phyloP scores from a whole-genome alignment of 176 grass and related monocot species.

The Hyparrhenia diplandra region DNA sequence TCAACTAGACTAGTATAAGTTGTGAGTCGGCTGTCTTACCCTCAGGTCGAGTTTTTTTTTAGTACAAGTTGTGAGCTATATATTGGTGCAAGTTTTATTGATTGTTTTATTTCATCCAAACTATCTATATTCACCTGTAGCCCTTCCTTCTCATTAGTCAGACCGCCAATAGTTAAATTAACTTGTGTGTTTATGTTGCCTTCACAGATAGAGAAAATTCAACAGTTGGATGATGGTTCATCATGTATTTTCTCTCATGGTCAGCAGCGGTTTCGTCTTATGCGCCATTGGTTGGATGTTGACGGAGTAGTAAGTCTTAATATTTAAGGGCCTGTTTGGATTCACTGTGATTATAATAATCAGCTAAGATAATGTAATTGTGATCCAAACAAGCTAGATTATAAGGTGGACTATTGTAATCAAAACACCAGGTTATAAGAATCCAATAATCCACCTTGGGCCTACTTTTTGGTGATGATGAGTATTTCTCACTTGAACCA shows the following conservation, averaged over 20 bases:
- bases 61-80: not conserved
- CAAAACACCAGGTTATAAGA: not conserved
- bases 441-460: too few relatives aligned
- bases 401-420: not conserved
- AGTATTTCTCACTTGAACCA: too few relatives aligned
- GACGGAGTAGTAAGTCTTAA: constrained; percentile 68
- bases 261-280: constrained; percentile 76
- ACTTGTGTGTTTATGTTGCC: constrained; percentile 24
- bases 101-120: not conserved
- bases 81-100: not conserved
- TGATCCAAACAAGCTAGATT: too few relatives aligned
- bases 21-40: too few relatives aligned
- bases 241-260: constrained; percentile 66
- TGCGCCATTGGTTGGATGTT: constrained; percentile 59
- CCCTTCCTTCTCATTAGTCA: constrained; percentile 10
- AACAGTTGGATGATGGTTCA: constrained; percentile 61
- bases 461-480: not conserved
- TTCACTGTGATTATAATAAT: too few relatives aligned
- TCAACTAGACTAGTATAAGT: not conserved
- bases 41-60: too few relatives aligned
- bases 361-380: too few relatives aligned
- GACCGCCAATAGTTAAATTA: not conserved
- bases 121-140: not conserved
- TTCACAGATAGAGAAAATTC: constrained; percentile 65
- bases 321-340: not conserved